Percentiles rank a stretch among this genome's conserved stretches.
Conservation (phyloP, 768 basidiomycete species). For the Lactarius indigo region DNA sequence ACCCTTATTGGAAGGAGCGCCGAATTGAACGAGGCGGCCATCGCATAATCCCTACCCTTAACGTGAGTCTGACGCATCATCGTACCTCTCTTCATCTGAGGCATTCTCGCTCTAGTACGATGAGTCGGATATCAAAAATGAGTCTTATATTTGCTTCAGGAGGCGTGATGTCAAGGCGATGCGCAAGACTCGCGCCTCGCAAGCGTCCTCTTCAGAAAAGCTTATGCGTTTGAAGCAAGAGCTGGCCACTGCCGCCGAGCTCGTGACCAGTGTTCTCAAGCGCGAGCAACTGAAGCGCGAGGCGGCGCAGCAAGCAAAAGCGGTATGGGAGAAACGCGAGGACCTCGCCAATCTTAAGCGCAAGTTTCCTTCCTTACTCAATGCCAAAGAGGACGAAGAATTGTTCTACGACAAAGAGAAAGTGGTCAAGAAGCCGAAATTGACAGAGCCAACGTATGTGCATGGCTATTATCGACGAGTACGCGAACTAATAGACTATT, state of each 20-base stretch:
- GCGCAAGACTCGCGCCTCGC: slow-evolving; percentile 90
- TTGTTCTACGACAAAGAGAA: slow-evolving; percentile 69
- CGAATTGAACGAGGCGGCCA: slow-evolving; percentile 77
- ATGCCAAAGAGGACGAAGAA: slow-evolving; percentile 63
- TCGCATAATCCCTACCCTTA: slow-evolving; percentile 81
- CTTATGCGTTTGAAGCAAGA: slow-evolving; percentile 78
- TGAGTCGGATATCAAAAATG: slow-evolving; percentile 83
- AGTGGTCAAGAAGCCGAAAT: slow-evolving; percentile 55
- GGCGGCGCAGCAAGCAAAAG: slow-evolving; percentile 49
- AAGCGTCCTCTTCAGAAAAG: slow-evolving; percentile 86
- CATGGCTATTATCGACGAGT: not conserved
- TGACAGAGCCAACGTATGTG: slow-evolving; percentile 31
- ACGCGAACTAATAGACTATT: not conserved
- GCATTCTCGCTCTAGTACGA: slow-evolving; percentile 54
- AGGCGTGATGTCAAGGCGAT: slow-evolving; percentile 91
- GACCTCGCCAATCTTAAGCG: slow-evolving; percentile 77
- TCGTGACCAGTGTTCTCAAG: slow-evolving; percentile 62
- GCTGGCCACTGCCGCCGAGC: slow-evolving; percentile 63
- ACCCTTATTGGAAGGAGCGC: slow-evolving; percentile 88
- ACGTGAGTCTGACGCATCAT: slow-evolving; percentile 51
- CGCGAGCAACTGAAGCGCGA: slow-evolving; percentile 80
- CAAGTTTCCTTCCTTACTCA: slow-evolving; percentile 56
- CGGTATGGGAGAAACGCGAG: slow-evolving; percentile 77
- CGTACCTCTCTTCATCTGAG: not conserved
- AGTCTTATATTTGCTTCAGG: slow-evolving; percentile 97